Conservation (phyloP, 805 yeast species). For the Kazachstania kunashirensis region DNA sequence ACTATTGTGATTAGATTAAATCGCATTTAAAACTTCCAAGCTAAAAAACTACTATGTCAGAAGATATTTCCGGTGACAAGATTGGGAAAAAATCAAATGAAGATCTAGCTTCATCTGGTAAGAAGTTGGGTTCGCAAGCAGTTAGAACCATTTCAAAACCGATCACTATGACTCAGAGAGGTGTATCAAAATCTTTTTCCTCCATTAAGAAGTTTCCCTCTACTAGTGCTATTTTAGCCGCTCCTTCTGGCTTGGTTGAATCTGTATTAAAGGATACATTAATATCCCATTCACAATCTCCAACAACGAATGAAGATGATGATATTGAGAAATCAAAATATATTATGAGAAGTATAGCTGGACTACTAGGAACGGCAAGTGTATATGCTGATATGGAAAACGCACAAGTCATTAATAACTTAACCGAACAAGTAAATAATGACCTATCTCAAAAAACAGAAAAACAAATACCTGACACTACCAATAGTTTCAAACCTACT, state of each 20-base stretch:
- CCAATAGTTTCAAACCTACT: background rate
- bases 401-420: slow-evolving; percentile 14
- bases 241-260: background rate
- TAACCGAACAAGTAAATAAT: slow-evolving; percentile 10
- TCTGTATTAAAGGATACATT: background rate
- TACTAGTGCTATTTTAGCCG: background rate
- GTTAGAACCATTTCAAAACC: background rate
- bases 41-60: no score
- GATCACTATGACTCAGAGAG: slow-evolving; percentile 1
- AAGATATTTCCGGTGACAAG: background rate
- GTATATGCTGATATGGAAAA: slow-evolving; percentile 35
- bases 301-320: slow-evolving; percentile 14
- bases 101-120: background rate
- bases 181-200: slow-evolving; percentile 1
- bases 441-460: slow-evolving; percentile 1
- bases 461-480: slow-evolving; percentile 5
- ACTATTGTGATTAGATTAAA: no score
- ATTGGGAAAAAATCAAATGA: background rate
- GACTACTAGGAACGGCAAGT: slow-evolving; percentile 48
- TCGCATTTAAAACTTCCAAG: no score
- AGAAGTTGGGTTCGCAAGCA: background rate
- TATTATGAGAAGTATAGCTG: slow-evolving; percentile 45
- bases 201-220: background rate
- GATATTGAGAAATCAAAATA: slow-evolving; percentile 33
- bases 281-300: background rate